phyloP scores from a whole-genome alignment of 139 green algal genomes.

The Pycnococcus provasolii region DNA sequence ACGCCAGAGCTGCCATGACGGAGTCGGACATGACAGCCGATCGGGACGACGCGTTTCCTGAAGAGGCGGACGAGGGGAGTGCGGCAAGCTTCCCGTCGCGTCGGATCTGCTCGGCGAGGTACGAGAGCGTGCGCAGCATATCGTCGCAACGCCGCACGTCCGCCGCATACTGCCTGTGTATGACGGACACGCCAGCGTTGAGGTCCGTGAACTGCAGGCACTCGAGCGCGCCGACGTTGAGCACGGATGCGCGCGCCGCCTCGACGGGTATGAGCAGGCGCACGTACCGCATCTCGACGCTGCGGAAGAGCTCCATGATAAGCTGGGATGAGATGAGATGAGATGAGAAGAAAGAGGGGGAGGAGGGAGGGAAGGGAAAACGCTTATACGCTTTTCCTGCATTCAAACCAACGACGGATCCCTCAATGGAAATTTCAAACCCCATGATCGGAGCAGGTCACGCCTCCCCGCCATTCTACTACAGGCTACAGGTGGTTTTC shows the following conservation, averaged over 20 bases:
- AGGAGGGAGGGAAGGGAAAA: background rate
- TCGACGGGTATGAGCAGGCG: conserved; percentile 96
- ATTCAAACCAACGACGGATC: too few relatives aligned
- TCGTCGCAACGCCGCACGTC: conserved; percentile 96
- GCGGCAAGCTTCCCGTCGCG: too few relatives aligned
- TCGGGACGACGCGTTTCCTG: background rate
- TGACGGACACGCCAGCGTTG: conserved; percentile 76
- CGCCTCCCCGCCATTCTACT: too few relatives aligned
- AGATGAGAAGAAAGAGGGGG: background rate
- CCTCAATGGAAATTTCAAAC: too few relatives aligned
- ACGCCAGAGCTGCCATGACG: conserved; percentile 52
- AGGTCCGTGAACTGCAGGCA: conserved; percentile 50
- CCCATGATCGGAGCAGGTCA: too few relatives aligned
- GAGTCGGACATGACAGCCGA: background rate
- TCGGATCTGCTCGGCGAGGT: conserved; percentile 72
- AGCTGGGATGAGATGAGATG: background rate
- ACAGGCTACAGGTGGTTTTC: too few relatives aligned
- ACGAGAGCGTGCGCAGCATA: conserved; percentile 87
- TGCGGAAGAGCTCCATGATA: conserved; percentile 57
- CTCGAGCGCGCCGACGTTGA: conserved; percentile 69
- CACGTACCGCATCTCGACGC: conserved; percentile 92
- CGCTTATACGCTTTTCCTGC: background rate
- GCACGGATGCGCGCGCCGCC: conserved; percentile 79
- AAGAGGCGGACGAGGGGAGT: background rate
- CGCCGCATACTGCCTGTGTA: conserved; percentile 86